Base-by-base conservation (phyloP, 1,284 basidiomycete genomes). In the Cryptococcus sp. region DNA sequence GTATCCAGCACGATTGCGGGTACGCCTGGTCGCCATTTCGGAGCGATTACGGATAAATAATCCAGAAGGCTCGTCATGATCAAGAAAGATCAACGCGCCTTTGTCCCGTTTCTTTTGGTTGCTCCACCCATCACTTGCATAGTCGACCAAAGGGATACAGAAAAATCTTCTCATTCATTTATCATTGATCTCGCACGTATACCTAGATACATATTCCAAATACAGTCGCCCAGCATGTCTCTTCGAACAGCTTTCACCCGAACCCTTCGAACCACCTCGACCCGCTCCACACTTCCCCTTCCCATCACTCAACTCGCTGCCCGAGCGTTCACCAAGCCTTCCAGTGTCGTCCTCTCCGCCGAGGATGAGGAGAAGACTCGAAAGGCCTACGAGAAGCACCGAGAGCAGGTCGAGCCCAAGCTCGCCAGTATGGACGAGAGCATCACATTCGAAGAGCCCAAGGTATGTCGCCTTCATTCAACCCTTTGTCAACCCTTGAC, bases 311-410 rank as follows among this genome's bases (percentile, higher is more conserved):
- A 19, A 9, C 22, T 26, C 45, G 4, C 45, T 40, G 42, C 34
- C 28, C 32, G 47, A n/a, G 10, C 16, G 4, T 48, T 45, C 42
- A 12, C 26, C 51, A 45, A 48, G 26, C 50, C 53, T 2, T 34
- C 53, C 22, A 36, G 33, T 34, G 22, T 38, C 26, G 34, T 49
- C 21, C 39, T 33, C 6, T 34, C 38, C 9, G 47, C 47, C 23
- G 45, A 43, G 25, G 45, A 51, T 16, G 45, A 55, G 33, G 43
- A 47, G 47, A 45, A 58, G 45, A 37, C 45, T 23, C 32, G 50
- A 5, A 33, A 43, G 21, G 59, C 56, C 38, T 67, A 68, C 48
- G 66, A 68, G 39, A 56, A 66, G 51, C 63, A 66, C 53, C 53
- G 69, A 12, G 57, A 59, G n/a, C 55, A 65, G 51, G 61, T 66